Base-by-base conservation (phyloP, 2,329 filamentous ascomycete genomes). In the Pseudogymnoascus sp. region DNA sequence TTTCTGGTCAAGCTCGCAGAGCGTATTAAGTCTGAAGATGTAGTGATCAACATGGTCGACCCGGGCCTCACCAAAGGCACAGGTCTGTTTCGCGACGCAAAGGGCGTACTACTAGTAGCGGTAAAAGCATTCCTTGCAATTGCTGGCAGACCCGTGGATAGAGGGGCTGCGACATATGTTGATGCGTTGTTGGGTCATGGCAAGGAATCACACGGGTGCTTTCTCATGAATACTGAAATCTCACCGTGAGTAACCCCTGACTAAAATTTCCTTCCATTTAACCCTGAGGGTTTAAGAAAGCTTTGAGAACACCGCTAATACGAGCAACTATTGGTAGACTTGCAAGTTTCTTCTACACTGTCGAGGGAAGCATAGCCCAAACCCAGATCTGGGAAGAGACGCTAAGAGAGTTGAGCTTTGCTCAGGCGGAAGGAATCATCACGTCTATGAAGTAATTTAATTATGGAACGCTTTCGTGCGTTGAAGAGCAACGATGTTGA, bases 121-220 rank as follows among this genome's bases (percentile, higher is more conserved):
- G 18, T 67, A 40, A 66, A 66, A 28, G 31, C 68, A 1, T 67
- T 69, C 28, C 71, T 70, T 35, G 59, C 63, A 1, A 1, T 75
- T 4, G 66, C 69, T 1, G 77, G 68, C 0, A 71, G 77, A 18
- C 72, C 67, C 3, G 35, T 74, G 11, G 69, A 72, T 5, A 73
- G 75, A 4, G 81, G 77, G 4, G 80, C 79, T 1, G 77, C 75
- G 53, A 78, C 75, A 0, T 82, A 79, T 65, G 63, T 82, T 0
- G 77, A 83, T 67, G 79, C 80, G 0, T 71, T 70, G 0, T 71
- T 77, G 0, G 70, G 73, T 0, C 75, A 81, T 62, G 80, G 79
- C 0, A 74, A 72, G 40, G 79, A 81, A 67, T 77, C 77, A 0
- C 80, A 83, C 67, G 80, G 79, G 0, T 78, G 76, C 42, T 81